phyloP scores from a whole-genome alignment of 371 early-diverging fungal genomes.

The Rhizomucor miehei region DNA sequence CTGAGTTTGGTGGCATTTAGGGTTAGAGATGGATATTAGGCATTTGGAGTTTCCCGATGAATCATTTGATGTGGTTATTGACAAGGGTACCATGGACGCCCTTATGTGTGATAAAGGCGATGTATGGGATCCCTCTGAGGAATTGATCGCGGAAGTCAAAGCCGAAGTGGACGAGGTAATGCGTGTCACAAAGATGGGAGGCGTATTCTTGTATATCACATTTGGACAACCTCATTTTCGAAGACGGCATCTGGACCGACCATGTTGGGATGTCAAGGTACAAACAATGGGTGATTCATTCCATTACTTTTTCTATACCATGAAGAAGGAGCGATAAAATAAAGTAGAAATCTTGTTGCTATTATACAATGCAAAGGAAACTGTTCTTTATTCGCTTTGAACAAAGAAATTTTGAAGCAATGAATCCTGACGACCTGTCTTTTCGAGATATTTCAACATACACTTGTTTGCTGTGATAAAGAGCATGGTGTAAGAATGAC shows the following conservation, averaged over 20 bases:
- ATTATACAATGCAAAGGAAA: too few species aligned
- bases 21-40: conserved; percentile 83
- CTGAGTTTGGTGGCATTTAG: conserved; percentile 17
- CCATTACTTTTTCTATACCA: conserved; percentile 76
- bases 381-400: too few species aligned
- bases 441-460: too few species aligned
- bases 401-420: too few species aligned
- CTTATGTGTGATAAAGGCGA: conserved; percentile 83
- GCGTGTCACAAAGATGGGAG: conserved; percentile 71
- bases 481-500: too few species aligned
- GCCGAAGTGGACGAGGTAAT: conserved; percentile 76
- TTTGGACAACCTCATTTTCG: conserved; percentile 93
- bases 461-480: too few species aligned
- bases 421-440: too few species aligned
- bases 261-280: conserved; percentile 63
- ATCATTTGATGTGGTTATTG: conserved; percentile 75
- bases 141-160: conserved; percentile 60
- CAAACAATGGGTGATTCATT: conserved; percentile 69
- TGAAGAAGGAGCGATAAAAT: conserved; percentile 30
- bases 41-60: conserved; percentile 55
- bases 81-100: conserved; percentile 88
- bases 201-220: conserved; percentile 83
- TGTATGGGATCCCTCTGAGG: conserved; percentile 84
- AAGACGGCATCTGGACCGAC: conserved; percentile 66
- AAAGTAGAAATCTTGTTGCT: too few species aligned